Evolutionary conservation across 805 yeast species (phyloP), one percentile per base, ranked within the genome.

Genomic region (Zygoascus biomembranicola): DNA sequence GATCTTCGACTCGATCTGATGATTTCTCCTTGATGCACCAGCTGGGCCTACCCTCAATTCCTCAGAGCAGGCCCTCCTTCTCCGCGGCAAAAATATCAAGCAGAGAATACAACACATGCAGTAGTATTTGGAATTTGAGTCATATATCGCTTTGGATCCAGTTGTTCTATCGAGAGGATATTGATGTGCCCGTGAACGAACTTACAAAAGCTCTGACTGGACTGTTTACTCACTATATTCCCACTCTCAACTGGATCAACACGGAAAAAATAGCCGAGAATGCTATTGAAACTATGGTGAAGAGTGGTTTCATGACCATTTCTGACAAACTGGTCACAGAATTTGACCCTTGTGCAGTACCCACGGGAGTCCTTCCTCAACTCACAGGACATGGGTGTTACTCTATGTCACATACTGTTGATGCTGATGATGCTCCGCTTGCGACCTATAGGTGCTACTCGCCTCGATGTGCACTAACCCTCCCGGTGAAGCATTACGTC

Each of bases 311-410:
- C n/a, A 49, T 43, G 8, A 54, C 47, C 35, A 43, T 44, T 58
- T 50, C 43, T 49, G 48, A 47, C 46, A 53, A 23, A n/a, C 16
- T 31, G 53, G 60, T 55, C 8, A 26, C 51, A 8, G 11, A 43
- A 4, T 26, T 32, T 23, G 23, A 43, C 31, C 6, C 32, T 5
- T n/a, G 32, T 13, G 35, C 37, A 41, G 41, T 28, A 5, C 49
- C 49, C 13, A 51, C 63, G 0, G 74, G 74, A 1, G 73, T 70
- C 16, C 43, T 70, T 16, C 66, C 73, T 2, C 49, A 55, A 8
- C 54, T 69, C 8, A 55, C 69, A 11, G 68, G 70, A n/a, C 45
- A 51, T 45, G 72, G 73, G 1, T 69, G 72, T 56, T 69, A 68
- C 48, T 55, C 71, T 2, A 47, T 23, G 10, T 50, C 49, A 26